phyloP scores from a whole-genome alignment of 345 rosid genomes.

The Camelina hispida region DNA sequence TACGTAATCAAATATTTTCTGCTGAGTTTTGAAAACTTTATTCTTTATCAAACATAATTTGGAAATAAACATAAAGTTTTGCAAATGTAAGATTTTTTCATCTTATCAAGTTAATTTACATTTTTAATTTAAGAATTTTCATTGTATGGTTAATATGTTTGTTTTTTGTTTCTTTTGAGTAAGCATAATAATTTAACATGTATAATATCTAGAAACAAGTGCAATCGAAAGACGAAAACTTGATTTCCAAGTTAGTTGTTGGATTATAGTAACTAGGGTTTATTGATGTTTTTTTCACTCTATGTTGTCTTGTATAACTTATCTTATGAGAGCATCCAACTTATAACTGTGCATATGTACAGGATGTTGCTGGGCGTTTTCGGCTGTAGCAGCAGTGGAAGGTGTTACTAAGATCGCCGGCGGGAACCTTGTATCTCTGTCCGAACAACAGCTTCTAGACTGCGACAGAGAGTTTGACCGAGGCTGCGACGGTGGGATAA shows the following conservation, averaged over 20 bases:
- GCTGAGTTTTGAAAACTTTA: not conserved
- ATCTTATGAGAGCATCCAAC: not conserved
- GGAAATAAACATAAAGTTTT: not conserved
- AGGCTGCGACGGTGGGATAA: constrained; percentile 64
- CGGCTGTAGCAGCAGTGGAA: constrained; percentile 62
- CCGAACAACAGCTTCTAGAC: constrained; percentile 44
- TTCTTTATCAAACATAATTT: not conserved
- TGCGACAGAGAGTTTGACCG: constrained; percentile 39
- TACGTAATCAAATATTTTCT: not conserved
- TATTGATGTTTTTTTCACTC: not conserved
- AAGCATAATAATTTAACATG: not conserved
- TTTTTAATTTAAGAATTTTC: not conserved
- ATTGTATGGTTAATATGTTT: not conserved
- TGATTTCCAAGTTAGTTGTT: constrained; percentile 16
- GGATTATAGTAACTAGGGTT: not conserved
- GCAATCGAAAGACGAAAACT: not conserved
- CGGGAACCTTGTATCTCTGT: constrained; percentile 35
- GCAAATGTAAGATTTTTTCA: not conserved
- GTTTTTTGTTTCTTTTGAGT: not conserved
- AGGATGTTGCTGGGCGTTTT: constrained; percentile 71
- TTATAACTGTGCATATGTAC: constrained; percentile 5
- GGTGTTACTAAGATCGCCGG: constrained; percentile 39
- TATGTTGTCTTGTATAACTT: not conserved
- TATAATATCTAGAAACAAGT: not conserved
- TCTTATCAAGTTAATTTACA: not conserved